phyloP scores from a whole-genome alignment of 192 early-diverging fungal genomes.

The Gryganskiella cystojenkinii region DNA sequence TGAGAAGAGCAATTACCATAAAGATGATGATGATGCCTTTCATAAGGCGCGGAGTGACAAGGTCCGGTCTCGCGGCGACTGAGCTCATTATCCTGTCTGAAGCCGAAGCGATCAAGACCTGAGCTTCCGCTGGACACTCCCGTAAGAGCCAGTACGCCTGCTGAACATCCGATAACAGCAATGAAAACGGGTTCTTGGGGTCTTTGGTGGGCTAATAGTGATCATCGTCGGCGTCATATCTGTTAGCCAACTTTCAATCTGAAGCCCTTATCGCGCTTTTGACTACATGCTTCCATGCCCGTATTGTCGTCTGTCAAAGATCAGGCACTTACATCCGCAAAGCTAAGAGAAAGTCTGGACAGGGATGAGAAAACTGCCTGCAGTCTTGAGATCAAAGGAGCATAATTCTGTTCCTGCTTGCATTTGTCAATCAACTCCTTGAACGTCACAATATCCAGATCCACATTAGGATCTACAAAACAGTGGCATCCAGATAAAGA shows the following conservation, averaged over 20 bases:
- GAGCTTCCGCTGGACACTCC: constrained; percentile 39
- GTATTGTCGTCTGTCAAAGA: background rate
- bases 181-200: constrained; percentile 37
- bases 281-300: background rate
- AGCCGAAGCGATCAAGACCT: constrained; percentile 34
- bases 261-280: too few relatives aligned
- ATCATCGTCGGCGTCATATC: too few relatives aligned
- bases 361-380: constrained; percentile 44
- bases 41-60: constrained; percentile 44
- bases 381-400: constrained; percentile 15
- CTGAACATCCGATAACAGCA: constrained; percentile 46
- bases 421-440: constrained; percentile 37
- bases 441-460: constrained; percentile 43
- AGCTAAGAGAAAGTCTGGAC: constrained; percentile 45
- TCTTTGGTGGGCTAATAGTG: constrained; percentile 25
- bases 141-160: constrained; percentile 47
- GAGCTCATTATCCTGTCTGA: constrained; percentile 52
- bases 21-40: constrained; percentile 51
- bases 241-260: too few relatives aligned
- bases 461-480: constrained; percentile 21
- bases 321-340: constrained; percentile 36
- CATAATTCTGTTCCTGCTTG: constrained; percentile 28
- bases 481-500: background rate
- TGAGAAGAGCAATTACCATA: constrained; percentile 47
- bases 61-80: constrained; percentile 35